Evolutionary conservation across 345 rosid species (phyloP).

Genomic region (Brassica incana): DNA sequence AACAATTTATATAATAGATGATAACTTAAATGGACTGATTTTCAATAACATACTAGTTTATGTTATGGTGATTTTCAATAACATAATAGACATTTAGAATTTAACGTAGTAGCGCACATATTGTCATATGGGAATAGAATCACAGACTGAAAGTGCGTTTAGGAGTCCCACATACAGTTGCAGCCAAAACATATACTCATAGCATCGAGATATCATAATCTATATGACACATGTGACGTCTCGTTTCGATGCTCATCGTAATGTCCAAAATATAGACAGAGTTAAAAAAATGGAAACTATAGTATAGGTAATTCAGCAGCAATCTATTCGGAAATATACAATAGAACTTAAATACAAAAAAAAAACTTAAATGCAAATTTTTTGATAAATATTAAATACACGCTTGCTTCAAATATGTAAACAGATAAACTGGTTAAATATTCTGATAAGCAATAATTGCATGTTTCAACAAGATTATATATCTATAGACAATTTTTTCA

Average conservation of each 20-base stretch:
- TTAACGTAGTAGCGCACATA: neutral
- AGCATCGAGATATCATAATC: neutral
- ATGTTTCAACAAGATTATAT: slow-evolving; percentile 26
- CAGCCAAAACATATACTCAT: neutral
- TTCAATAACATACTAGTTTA: neutral
- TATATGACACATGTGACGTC: neutral
- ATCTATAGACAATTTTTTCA: slow-evolving; percentile 26
- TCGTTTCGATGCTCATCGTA: neutral
- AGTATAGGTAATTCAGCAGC: neutral
- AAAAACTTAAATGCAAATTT: no score
- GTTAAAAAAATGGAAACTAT: neutral
- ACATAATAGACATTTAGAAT: neutral
- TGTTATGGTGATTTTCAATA: neutral
- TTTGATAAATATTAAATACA: neutral
- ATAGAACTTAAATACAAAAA: neutral
- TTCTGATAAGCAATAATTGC: slow-evolving; percentile 24
- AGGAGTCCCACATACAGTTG: neutral
- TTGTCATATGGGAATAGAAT: neutral
- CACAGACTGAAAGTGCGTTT: neutral
- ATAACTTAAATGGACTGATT: neutral
- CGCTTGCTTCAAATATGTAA: neutral
- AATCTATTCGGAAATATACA: neutral
- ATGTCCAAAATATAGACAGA: neutral
- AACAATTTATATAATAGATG: neutral
- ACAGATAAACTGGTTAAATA: neutral